Percentiles rank a stretch among this genome's conserved stretches.
phyloP scores from a whole-genome alignment of 164 flowering plant species.

The Piper longum region DNA sequence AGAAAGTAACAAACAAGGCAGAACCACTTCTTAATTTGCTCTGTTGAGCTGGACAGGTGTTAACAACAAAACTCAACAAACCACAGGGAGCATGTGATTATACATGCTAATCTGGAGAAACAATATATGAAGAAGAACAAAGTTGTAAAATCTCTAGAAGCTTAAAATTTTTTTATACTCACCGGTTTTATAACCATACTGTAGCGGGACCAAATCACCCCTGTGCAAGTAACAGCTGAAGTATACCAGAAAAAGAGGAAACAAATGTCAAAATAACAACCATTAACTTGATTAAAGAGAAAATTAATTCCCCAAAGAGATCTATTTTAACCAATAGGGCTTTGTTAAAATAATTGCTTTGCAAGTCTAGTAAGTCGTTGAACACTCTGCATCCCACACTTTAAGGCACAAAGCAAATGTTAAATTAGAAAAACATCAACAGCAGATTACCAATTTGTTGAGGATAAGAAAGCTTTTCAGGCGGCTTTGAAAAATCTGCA shows the following conservation, averaged over 20 bases:
- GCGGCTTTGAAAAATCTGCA: constrained; percentile 64
- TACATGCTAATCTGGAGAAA: no score
- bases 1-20: no score
- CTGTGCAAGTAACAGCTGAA: constrained; percentile 29
- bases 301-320: neutral
- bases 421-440: neutral
- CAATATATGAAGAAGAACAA: no score
- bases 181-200: constrained; percentile 80
- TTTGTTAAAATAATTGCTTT: no score
- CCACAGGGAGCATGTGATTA: no score
- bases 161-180: constrained; percentile 7
- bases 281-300: neutral
- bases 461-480: constrained; percentile 55
- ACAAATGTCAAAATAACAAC: constrained; percentile 2
- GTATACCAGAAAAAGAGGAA: neutral
- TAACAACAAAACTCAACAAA: no score
- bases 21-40: no score
- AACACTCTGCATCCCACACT: neutral
- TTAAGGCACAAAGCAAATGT: neutral
- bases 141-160: no score
- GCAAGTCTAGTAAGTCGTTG: neutral
- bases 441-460: constrained; percentile 47
- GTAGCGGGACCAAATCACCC: constrained; percentile 73
- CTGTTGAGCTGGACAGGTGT: no score
- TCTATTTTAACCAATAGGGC: no score